phyloP scores from a whole-genome alignment of 108 stramenopile species.

The Conticribra weissflogii region DNA sequence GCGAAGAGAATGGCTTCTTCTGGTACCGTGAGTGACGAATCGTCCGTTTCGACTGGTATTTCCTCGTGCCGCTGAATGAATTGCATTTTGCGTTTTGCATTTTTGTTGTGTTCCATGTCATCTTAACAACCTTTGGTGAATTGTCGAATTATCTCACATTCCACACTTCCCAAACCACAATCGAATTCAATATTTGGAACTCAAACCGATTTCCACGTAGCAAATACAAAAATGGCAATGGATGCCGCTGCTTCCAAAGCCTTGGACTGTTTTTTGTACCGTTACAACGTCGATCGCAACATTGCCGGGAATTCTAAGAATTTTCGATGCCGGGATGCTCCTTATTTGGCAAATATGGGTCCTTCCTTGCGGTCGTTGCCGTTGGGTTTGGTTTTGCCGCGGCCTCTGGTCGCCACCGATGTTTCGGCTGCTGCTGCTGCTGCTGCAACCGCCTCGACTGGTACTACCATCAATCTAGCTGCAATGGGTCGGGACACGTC shows the following conservation, averaged over 20 bases:
- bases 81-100: slow-evolving; percentile 1
- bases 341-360: no score
- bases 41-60: no score
- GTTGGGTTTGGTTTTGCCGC: no score
- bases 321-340: no score
- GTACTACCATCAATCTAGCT: neutral
- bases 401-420: no score
- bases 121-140: no score
- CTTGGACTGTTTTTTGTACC: slow-evolving; percentile 3
- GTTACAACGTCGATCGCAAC: neutral
- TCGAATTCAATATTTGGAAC: neutral
- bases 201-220: neutral
- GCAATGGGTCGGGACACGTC: neutral
- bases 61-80: neutral
- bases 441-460: neutral
- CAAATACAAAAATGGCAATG: slow-evolving; percentile 7
- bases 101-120: neutral
- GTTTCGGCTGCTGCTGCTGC: neutral
- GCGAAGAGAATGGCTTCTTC: neutral
- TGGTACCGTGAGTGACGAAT: slow-evolving; percentile 31
- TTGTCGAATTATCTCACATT: no score
- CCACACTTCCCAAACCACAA: no score
- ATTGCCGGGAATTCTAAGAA: no score
- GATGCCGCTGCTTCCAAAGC: slow-evolving; percentile 3
- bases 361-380: no score